Conservation (phyloP, 208 protist species). For the Crithidia brevicula region DNA sequence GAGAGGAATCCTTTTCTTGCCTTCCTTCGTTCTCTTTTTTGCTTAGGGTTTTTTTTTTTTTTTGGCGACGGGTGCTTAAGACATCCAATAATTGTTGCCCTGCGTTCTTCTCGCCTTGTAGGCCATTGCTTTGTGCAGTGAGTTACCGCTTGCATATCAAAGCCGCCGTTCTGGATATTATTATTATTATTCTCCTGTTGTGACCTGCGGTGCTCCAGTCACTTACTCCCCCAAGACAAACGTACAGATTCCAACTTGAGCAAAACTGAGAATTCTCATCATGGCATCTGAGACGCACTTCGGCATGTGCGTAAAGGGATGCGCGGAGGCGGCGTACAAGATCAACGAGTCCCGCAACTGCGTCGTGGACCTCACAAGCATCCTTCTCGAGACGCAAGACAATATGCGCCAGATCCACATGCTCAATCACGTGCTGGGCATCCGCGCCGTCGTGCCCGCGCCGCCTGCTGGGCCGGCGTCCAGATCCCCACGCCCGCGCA, state of each 20-base stretch:
- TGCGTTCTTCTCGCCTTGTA: too few species aligned
- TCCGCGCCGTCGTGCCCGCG: not conserved
- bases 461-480: not conserved
- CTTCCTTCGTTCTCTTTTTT: too few species aligned
- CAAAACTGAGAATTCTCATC: not conserved
- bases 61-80: too few species aligned
- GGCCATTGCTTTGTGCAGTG: too few species aligned
- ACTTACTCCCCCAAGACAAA: too few species aligned
- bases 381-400: conserved; percentile 31
- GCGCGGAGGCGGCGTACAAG: conserved; percentile 13
- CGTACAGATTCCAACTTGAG: not conserved
- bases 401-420: conserved; percentile 31
- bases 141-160: too few species aligned
- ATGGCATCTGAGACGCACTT: conserved; percentile 21
- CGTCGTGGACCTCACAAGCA: conserved; percentile 21
- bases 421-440: conserved; percentile 13
- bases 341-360: conserved; percentile 7
- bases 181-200: too few species aligned
- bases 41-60: conserved; percentile 13
- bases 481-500: not conserved
- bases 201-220: too few species aligned
- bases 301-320: conserved; percentile 15
- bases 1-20: too few species aligned
- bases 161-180: too few species aligned
- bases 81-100: too few species aligned